Evolutionary conservation across 192 early-diverging fungal species (phyloP).

Genomic region (Phlyctochytrium arcticum): DNA sequence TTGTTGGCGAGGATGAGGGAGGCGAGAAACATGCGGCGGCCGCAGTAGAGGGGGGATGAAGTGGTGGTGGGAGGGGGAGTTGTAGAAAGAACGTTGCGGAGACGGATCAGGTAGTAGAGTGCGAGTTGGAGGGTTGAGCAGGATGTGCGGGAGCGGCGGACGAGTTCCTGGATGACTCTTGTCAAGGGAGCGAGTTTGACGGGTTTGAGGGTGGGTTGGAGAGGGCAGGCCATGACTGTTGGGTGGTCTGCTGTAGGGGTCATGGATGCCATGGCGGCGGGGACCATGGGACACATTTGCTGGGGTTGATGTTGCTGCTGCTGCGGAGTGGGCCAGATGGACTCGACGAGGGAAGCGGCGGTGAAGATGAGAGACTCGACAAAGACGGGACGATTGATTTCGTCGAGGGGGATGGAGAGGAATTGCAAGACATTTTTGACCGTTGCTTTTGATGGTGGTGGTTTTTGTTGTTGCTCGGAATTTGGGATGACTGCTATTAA

Average conservation of each 20-base stretch:
- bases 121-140: slow-evolving; percentile 79
- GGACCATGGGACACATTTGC: not conserved
- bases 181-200: slow-evolving; percentile 52
- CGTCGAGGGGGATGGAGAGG: too few relatives aligned
- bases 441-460: too few relatives aligned
- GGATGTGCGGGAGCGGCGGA: slow-evolving; percentile 69
- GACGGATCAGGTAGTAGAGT: slow-evolving; percentile 65
- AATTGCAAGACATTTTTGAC: too few relatives aligned
- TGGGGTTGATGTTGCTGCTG: too few relatives aligned
- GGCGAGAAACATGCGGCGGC: slow-evolving; percentile 62
- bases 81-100: slow-evolving; percentile 29
- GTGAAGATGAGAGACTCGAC: slow-evolving; percentile 45
- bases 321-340: slow-evolving; percentile 47
- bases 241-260: too few relatives aligned
- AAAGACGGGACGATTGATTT: slow-evolving; percentile 13
- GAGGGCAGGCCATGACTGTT: too few relatives aligned
- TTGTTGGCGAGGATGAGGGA: slow-evolving; percentile 66
- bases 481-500: too few relatives aligned
- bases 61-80: too few relatives aligned
- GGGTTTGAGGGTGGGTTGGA: too few relatives aligned
- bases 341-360: slow-evolving; percentile 62
- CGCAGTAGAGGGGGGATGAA: slow-evolving; percentile 47
- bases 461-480: too few relatives aligned
- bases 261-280: not conserved
- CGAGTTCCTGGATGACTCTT: slow-evolving; percentile 68